Percentiles rank a stretch among this genome's conserved stretches.
phyloP scores from a whole-genome alignment of 2,329 filamentous ascomycete species.

The Mycogone perniciosa region DNA sequence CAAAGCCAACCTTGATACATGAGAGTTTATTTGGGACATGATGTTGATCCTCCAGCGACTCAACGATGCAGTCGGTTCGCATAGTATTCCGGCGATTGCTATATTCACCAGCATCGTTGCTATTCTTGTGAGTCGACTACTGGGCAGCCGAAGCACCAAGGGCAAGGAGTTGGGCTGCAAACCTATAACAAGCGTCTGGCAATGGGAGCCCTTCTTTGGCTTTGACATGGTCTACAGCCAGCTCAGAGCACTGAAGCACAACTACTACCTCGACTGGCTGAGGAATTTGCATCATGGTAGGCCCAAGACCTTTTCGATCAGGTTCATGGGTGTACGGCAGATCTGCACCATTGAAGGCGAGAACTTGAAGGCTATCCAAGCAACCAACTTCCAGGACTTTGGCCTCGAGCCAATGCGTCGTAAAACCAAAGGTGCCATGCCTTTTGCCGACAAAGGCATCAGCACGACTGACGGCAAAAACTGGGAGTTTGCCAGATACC shows the following conservation, averaged over 20 bases:
- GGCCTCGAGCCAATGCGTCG: constrained; percentile 8
- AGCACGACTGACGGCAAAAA: neutral
- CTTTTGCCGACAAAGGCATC: neutral
- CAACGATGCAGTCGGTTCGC: too few species aligned
- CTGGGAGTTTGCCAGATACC: neutral
- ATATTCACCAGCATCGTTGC: too few species aligned
- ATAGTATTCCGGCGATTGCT: too few species aligned
- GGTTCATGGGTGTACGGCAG: constrained; percentile 16
- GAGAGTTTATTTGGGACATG: too few species aligned
- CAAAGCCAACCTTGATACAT: too few species aligned
- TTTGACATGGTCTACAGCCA: constrained; percentile 16
- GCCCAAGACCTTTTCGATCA: constrained; percentile 18
- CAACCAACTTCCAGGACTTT: neutral
- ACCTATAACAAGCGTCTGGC: constrained; percentile 8
- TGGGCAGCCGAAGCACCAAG: neutral
- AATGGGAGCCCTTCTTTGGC: constrained; percentile 16
- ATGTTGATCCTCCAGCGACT: too few species aligned
- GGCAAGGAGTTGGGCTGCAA: constrained; percentile 8
- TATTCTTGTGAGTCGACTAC: neutral
- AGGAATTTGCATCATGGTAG: constrained; percentile 13
- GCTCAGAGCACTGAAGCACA: constrained; percentile 14
- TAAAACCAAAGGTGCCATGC: constrained; percentile 9
- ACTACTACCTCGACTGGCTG: constrained; percentile 18
- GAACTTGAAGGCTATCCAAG: neutral
- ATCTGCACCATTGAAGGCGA: neutral